Evolutionary conservation across 495 filamentous ascomycete species (phyloP), one percentile per base, ranked within the genome.

Genomic region (Neurospora sp.): DNA sequence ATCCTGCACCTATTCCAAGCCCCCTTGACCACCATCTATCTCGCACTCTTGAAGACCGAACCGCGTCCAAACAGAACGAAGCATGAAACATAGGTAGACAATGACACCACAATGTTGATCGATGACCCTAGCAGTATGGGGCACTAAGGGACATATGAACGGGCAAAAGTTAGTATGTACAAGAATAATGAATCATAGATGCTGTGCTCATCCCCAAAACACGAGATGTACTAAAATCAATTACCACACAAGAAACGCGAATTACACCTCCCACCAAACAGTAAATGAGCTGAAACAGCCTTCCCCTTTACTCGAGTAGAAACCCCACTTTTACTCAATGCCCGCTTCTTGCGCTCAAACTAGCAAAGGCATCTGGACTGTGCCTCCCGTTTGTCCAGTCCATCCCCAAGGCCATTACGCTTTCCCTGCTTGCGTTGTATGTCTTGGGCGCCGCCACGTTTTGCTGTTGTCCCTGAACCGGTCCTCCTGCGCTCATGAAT

Each of bases 291-390:
- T 27, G 20, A 27, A 14, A 12, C 23, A 27, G 11, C 20, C 23
- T 59, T 59, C 11, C 48, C 48, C 20, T 59, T 59, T 59, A 27
- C 48, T 59, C 20, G 5, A 59, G 20, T 27, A 14, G 23, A 59
- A 7, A 6, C 27, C 0, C 23, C 48, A 23, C 2, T 27, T 14
- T 5, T 6, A 66, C 27, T 62, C 14, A 66, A 66, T 66, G 27
- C 12, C 54, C 54, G 54, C 54, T 75, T 74, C 84, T 81, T 44
- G 93, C 90, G 80, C 94, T 98, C 79, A 99, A 84, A 77, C 92
- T 94, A n/a, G 94, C 91, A 88, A 98, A 99, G 39, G 96, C 95
- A 84, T 99, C 96, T 20, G 96, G 96, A 77, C 94, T 97, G 81
- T 98, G 94, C 62, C 95, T 86, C 10, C 95, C 94, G 75, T 88